phyloP scores from a whole-genome alignment of 768 basidiomycete genomes.

The Tremella yokohamensis region DNA sequence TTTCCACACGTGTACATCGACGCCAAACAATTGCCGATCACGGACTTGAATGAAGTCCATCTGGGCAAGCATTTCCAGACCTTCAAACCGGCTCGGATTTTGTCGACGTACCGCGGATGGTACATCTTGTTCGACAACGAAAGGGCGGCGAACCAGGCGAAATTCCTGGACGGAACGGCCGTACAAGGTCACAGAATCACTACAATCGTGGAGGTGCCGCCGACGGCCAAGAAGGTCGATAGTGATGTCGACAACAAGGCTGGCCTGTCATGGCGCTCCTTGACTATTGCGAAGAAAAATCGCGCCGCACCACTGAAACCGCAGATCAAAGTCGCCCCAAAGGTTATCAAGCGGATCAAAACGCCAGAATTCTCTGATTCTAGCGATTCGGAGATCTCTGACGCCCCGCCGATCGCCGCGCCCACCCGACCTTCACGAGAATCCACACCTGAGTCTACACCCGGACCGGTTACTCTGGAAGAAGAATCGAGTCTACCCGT shows the following conservation, averaged over 20 bases:
- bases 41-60: slow-evolving; percentile 57
- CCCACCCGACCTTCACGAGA: not conserved
- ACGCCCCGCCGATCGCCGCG: slow-evolving; percentile 12
- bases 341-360: slow-evolving; percentile 6
- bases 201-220: slow-evolving; percentile 33
- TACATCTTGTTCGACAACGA: slow-evolving; percentile 73
- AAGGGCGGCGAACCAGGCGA: slow-evolving; percentile 65
- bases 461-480: not conserved
- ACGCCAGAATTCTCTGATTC: slow-evolving; percentile 7
- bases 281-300: slow-evolving; percentile 43
- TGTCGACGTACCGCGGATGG: slow-evolving; percentile 68
- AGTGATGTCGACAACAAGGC: slow-evolving; percentile 1
- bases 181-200: slow-evolving; percentile 39
- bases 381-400: slow-evolving; percentile 23
- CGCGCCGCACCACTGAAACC: slow-evolving; percentile 5
- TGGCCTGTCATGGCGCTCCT: slow-evolving; percentile 27
- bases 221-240: slow-evolving; percentile 44
- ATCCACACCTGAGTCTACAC: not conserved
- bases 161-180: slow-evolving; percentile 56
- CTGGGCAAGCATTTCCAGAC: slow-evolving; percentile 66
- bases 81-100: slow-evolving; percentile 71
- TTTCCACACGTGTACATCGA: slow-evolving; percentile 38
- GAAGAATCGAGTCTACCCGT: slow-evolving; percentile 8
- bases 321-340: not conserved
- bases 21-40: slow-evolving; percentile 18